A percentile compares a stretch with the other conserved stretches of the same genome.
Evolutionary conservation across 1,139 yeast species (phyloP).

Genomic region (Pichia sp.): DNA sequence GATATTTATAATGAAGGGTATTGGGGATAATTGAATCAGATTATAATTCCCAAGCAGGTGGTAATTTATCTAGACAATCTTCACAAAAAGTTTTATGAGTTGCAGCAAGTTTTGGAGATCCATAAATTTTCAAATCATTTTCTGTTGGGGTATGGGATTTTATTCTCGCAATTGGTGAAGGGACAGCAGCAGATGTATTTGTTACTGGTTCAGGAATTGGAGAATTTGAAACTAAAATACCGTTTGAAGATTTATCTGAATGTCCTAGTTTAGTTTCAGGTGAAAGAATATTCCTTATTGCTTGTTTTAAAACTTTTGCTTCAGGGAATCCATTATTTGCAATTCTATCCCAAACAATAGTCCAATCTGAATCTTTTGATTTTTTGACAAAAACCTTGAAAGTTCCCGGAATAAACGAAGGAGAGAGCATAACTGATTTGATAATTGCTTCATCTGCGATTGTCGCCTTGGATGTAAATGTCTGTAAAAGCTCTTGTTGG

Average conservation of each 20-base stretch:
- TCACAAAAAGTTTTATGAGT: constrained; percentile 19
- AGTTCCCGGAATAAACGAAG: constrained; percentile 45
- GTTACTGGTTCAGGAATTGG: background rate
- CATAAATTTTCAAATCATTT: constrained; percentile 6
- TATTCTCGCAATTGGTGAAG: background rate
- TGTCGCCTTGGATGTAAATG: constrained; percentile 38
- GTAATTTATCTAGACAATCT: constrained; percentile 25
- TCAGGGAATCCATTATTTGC: constrained; percentile 57
- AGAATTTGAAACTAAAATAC: constrained; percentile 1
- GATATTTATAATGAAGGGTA: constrained; percentile 2
- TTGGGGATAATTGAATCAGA: constrained; percentile 1
- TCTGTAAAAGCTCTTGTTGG: constrained; percentile 54
- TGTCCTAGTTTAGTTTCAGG: constrained; percentile 46
- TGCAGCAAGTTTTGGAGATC: constrained; percentile 15
- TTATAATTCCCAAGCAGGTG: constrained; percentile 27
- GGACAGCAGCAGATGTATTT: background rate
- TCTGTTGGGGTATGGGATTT: constrained; percentile 7
- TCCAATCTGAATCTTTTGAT: constrained; percentile 21
- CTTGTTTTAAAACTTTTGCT: constrained; percentile 51
- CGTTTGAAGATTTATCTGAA: constrained; percentile 29
- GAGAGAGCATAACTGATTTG: constrained; percentile 50
- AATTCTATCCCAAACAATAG: constrained; percentile 50
- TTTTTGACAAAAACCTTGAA: constrained; percentile 40
- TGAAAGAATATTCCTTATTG: constrained; percentile 42
- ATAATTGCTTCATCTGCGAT: constrained; percentile 24